Conservation (phyloP, 331 rosid genomes). For the Acacia concinna region DNA sequence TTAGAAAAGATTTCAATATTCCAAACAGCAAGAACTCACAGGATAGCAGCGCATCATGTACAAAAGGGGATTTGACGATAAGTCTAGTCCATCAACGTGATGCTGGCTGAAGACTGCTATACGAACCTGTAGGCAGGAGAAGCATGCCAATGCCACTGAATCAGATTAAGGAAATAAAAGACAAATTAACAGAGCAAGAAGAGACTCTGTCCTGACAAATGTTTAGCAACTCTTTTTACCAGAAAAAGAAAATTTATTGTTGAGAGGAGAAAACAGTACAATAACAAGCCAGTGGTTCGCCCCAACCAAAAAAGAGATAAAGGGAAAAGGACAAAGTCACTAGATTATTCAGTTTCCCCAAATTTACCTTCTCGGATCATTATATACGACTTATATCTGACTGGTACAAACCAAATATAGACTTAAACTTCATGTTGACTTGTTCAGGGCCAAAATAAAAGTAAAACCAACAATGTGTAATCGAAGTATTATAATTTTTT, state of each 20-base stretch:
- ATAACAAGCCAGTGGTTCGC: neutral
- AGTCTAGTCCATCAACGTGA: constrained; percentile 96
- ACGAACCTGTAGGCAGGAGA: constrained; percentile 67
- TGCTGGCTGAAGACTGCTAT: constrained; percentile 99
- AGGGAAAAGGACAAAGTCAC: neutral
- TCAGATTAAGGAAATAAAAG: constrained; percentile 36
- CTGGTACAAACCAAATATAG: constrained; percentile 25
- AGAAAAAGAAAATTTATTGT: neutral
- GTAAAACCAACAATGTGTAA: neutral
- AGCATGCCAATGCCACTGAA: constrained; percentile 2
- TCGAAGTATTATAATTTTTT: constrained; percentile 6
- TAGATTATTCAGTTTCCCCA: neutral
- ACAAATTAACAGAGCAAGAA: neutral
- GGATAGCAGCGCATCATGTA: constrained; percentile 99
- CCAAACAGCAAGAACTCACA: constrained; percentile 56
- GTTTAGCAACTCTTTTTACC: neutral
- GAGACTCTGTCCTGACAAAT: neutral
- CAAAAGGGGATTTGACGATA: constrained; percentile 90
- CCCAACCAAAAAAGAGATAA: neutral
- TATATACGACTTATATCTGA: constrained; percentile 9
- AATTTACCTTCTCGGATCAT: neutral
- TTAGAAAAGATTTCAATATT: constrained; percentile 12
- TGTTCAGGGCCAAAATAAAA: neutral
- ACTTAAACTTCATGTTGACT: neutral
- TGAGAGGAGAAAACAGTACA: neutral